Base-by-base conservation (phyloP, 768 basidiomycete genomes). In the Megacollybia marginata region DNA sequence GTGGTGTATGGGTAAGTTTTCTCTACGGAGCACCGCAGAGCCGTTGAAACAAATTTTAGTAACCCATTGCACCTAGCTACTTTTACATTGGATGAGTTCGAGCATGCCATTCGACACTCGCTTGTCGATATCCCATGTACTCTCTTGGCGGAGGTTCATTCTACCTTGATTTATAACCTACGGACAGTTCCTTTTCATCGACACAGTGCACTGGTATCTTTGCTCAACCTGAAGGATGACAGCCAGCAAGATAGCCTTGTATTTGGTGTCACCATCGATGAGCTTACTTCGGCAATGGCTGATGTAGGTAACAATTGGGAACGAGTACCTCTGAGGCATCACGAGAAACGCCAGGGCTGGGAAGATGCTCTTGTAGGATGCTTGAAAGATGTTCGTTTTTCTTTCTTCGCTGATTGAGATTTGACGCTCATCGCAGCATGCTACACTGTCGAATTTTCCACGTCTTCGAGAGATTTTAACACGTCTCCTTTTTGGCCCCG, bases 71-170 rank as follows among this genome's bases (percentile, higher is more conserved):
- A 88, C 53, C 67, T 99, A 15, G 94, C 94, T 11, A 71, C 83
- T 11, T 89, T 97, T 63, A 85, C 93, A 0, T 72, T 99, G 58
- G 96, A 99, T 64, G 95, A 98, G 60, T 89, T 87, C 62, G 92
- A 93, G 60, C 78, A 82, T 51, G 86, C 93, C 0, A 71, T 98
- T 31, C 83, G 85, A 45, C 95, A 98, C 66, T 73, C 79, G 31
- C 65, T 74, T 44, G 52, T 67, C 44, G 88, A 95, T 48, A 73
- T 80, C 3, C 77, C 83, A 2, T 94, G 92, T 57, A 59, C 75
- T 15, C 71, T 99, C 42, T 77, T 98, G 40, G 82, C 82, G 47
- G 96, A 99, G 68, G 76, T 93, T 43, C 93, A 98, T 65, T 83
- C 90, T 2, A 79, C 82, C 1, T 79, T 99, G 42, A 85, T 97